Conservation (phyloP, 805 yeast species). For the Candida corydali region DNA sequence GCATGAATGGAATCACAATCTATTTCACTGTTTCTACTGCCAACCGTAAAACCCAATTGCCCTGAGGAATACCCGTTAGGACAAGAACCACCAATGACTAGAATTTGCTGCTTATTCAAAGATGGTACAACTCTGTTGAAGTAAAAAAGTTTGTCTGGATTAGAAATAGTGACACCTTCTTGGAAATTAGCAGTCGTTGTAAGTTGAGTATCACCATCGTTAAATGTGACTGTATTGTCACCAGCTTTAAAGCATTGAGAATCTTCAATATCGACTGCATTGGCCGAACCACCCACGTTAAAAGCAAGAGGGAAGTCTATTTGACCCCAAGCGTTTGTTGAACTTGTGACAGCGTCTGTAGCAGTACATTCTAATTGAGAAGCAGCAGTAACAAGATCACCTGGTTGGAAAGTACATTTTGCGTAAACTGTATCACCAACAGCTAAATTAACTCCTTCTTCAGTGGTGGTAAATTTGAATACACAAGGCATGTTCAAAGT, state of each 20-base stretch:
- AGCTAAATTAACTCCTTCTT: slow-evolving; percentile 10
- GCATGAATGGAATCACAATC: slow-evolving; percentile 20
- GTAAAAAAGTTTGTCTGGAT: slow-evolving; percentile 1
- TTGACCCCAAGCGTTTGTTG: slow-evolving; percentile 15
- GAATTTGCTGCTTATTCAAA: slow-evolving; percentile 10
- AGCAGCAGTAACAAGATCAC: slow-evolving; percentile 14
- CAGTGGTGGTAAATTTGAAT: slow-evolving; percentile 18
- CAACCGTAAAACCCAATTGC: slow-evolving; percentile 17
- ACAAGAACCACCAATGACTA: slow-evolving; percentile 14
- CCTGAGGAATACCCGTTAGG: slow-evolving; percentile 19
- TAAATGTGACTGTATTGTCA: slow-evolving; percentile 15
- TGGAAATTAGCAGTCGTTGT: slow-evolving; percentile 10
- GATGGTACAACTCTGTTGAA: slow-evolving; percentile 12
- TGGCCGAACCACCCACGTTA: slow-evolving; percentile 16
- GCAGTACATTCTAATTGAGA: slow-evolving; percentile 19
- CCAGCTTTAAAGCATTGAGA: slow-evolving; percentile 18
- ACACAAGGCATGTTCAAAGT: slow-evolving; percentile 22
- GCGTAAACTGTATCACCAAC: slow-evolving; percentile 16
- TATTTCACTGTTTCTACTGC: slow-evolving; percentile 6
- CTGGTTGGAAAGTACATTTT: slow-evolving; percentile 17
- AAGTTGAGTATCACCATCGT: slow-evolving; percentile 14
- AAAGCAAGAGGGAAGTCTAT: slow-evolving; percentile 20
- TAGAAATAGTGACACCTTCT: slow-evolving; percentile 6
- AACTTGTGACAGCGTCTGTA: slow-evolving; percentile 9
- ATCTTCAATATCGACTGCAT: slow-evolving; percentile 13